These are phyloP conservation scores for Mycena polygramma DNA, from an alignment of 768 basidiomycete genomes.

Conservation along the genomic window DNA sequence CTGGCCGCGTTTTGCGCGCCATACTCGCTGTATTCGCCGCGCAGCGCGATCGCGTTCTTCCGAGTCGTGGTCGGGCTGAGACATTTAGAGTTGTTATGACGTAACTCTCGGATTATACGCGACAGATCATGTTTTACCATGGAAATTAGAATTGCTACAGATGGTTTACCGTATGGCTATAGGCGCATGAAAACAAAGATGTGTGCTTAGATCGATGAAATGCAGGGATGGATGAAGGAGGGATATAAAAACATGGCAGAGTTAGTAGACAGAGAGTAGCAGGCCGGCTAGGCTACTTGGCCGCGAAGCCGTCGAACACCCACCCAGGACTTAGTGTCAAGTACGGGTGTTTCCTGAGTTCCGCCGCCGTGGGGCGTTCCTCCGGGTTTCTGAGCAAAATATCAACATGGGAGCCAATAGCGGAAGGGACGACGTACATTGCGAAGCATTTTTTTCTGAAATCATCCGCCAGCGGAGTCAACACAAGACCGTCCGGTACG, in stretches of 20 bases:
- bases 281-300: conserved; percentile 51
- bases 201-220: conserved; percentile 29
- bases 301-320: conserved; percentile 74
- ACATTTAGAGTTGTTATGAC: conserved; percentile 40
- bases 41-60: conserved; percentile 47
- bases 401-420: conserved; percentile 20
- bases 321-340: conserved; percentile 79
- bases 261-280: conserved; percentile 32
- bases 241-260: conserved; percentile 29
- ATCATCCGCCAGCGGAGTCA: conserved; percentile 84
- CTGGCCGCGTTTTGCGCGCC: conserved; percentile 47
- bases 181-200: conserved; percentile 42
- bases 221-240: conserved; percentile 16
- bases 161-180: conserved; percentile 54
- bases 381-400: conserved; percentile 75
- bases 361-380: conserved; percentile 83
- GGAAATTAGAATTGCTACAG: conserved; percentile 57
- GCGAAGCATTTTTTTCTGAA: conserved; percentile 93
- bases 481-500: conserved; percentile 83
- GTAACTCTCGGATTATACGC: conserved; percentile 37
- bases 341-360: conserved; percentile 86
- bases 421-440: conserved; percentile 66
- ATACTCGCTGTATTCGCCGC: conserved; percentile 53
- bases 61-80: neutral
- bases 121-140: conserved; percentile 46